Conservation (phyloP, 495 filamentous ascomycete species). For the Penicillium paradoxum region DNA sequence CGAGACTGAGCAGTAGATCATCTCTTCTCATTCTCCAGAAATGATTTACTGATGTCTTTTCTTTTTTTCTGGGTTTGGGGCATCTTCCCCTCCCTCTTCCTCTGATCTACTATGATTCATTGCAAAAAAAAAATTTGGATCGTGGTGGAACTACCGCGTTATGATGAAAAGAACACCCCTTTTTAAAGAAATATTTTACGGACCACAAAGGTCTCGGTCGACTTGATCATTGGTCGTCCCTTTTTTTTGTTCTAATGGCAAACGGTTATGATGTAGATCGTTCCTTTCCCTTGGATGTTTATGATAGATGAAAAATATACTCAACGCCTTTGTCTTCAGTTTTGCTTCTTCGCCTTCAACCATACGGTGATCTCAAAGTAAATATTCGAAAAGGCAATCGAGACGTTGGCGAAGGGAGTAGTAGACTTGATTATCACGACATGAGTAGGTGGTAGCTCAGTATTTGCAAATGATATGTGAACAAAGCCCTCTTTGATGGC, state of each 20-base stretch:
- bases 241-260: constrained; percentile 22
- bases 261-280: constrained; percentile 29
- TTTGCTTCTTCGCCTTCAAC: background rate
- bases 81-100: background rate
- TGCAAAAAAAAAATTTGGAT: constrained; percentile 4
- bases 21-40: background rate
- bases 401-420: too few species aligned
- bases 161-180: constrained; percentile 27
- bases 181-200: constrained; percentile 26
- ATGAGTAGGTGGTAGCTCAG: too few species aligned
- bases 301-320: constrained; percentile 27
- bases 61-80: background rate
- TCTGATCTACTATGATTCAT: background rate
- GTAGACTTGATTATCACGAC: too few species aligned
- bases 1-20: constrained; percentile 43
- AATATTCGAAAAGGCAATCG: too few species aligned
- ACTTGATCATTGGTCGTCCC: constrained; percentile 12
- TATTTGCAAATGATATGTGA: too few species aligned
- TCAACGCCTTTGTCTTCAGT: constrained; percentile 10
- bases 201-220: constrained; percentile 19
- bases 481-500: too few species aligned
- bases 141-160: constrained; percentile 8
- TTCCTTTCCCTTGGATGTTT: constrained; percentile 8
- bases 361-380: too few species aligned
- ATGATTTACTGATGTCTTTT: constrained; percentile 2